These are phyloP conservation scores for Candida pseudoviswanathii DNA, from an alignment of 1,139 yeast genomes.

Conservation along the genomic window DNA sequence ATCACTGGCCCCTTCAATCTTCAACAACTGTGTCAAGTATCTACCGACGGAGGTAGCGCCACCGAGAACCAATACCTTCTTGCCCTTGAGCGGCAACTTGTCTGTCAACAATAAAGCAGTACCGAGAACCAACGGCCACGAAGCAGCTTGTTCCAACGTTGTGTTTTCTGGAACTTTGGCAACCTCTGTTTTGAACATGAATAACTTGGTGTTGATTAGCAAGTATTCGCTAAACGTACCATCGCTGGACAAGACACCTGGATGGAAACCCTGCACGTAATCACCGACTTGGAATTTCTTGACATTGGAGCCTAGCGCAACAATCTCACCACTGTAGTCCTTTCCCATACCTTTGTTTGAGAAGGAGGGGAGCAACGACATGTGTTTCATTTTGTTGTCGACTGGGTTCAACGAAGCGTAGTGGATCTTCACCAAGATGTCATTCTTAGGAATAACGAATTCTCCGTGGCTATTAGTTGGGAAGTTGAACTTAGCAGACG, in stretches of 20 bases:
- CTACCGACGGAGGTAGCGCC: constrained; percentile 73
- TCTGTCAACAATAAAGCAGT: constrained; percentile 52
- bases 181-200: constrained; percentile 32
- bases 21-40: constrained; percentile 58
- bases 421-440: constrained; percentile 58
- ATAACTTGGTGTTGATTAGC: constrained; percentile 30
- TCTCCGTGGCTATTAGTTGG: background rate
- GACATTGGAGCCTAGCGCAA: constrained; percentile 49
- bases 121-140: constrained; percentile 57
- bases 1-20: constrained; percentile 44
- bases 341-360: constrained; percentile 53
- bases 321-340: constrained; percentile 68
- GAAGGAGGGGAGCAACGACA: constrained; percentile 19
- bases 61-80: constrained; percentile 60
- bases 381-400: constrained; percentile 53
- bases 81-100: constrained; percentile 7
- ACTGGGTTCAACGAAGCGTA: constrained; percentile 71
- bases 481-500: background rate
- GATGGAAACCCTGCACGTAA: constrained; percentile 58
- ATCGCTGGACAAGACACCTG: constrained; percentile 39
- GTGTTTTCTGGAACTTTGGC: constrained; percentile 50
- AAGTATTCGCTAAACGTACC: constrained; percentile 54
- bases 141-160: constrained; percentile 56
- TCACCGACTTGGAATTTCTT: constrained; percentile 56
- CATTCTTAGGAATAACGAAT: constrained; percentile 31